These are phyloP conservation scores for Aspergillus jensenii DNA, from an alignment of 2,329 filamentous ascomycete species.

Conservation along the genomic window DNA sequence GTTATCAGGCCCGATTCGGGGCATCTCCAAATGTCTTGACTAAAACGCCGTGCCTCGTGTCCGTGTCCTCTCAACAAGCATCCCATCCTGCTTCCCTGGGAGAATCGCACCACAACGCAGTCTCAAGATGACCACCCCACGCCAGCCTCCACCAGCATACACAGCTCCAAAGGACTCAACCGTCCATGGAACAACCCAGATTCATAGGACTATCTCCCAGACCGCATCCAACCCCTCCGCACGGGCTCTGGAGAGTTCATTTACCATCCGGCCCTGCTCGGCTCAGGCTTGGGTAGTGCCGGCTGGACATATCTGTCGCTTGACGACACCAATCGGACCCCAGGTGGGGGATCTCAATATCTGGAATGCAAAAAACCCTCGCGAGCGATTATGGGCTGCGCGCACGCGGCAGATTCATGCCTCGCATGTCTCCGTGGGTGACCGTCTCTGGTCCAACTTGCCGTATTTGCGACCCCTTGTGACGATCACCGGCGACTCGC, in stretches of 20 bases:
- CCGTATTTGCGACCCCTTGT: slow-evolving; percentile 74
- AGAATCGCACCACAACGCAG: too few relatives aligned
- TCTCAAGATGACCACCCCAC: slow-evolving; percentile 27
- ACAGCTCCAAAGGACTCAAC: slow-evolving; percentile 35
- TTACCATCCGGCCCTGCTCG: slow-evolving; percentile 70
- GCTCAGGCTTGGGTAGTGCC: slow-evolving; percentile 71
- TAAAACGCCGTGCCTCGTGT: too few relatives aligned
- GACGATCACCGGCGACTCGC: slow-evolving; percentile 69
- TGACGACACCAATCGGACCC: slow-evolving; percentile 73
- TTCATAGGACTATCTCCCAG: slow-evolving; percentile 39
- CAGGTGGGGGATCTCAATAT: slow-evolving; percentile 85
- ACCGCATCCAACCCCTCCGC: slow-evolving; percentile 30
- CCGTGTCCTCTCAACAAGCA: too few relatives aligned
- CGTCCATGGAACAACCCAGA: slow-evolving; percentile 34
- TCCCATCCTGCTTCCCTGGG: too few relatives aligned
- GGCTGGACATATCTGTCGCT: slow-evolving; percentile 66
- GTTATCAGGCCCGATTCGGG: too few relatives aligned
- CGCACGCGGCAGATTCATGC: slow-evolving; percentile 77
- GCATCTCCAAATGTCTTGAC: too few relatives aligned
- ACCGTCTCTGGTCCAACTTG: slow-evolving; percentile 74
- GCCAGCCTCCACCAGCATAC: slow-evolving; percentile 40
- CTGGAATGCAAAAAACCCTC: slow-evolving; percentile 73
- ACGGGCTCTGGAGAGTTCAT: slow-evolving; percentile 43
- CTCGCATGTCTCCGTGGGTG: slow-evolving; percentile 68
- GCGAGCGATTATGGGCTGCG: slow-evolving; percentile 79